Evolutionary conservation across 768 basidiomycete species (phyloP).

Genomic region (Leccinum variicolor): DNA sequence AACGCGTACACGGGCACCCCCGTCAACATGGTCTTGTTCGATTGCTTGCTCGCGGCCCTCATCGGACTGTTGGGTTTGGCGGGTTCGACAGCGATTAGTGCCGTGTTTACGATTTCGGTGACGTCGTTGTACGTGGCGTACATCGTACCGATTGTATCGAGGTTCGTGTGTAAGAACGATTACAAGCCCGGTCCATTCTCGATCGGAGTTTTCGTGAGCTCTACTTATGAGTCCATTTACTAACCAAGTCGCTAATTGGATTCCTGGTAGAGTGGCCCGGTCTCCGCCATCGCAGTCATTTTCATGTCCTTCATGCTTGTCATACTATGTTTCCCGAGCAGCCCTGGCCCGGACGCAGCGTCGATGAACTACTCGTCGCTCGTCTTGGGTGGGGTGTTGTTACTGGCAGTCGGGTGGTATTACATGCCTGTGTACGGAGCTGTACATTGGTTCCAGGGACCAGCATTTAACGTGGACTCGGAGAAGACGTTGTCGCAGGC

Average conservation of each 20-base stretch:
- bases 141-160: conserved; percentile 44
- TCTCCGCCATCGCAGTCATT: conserved; percentile 48
- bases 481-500: background rate
- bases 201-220: conserved; percentile 36
- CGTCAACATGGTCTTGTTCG: conserved; percentile 56
- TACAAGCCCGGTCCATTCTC: conserved; percentile 45
- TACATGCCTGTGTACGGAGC: conserved; percentile 70
- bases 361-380: conserved; percentile 72
- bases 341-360: conserved; percentile 39
- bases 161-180: conserved; percentile 43
- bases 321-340: conserved; percentile 59
- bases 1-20: conserved; percentile 56
- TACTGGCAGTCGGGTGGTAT: conserved; percentile 57
- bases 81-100: conserved; percentile 50
- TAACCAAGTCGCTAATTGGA: background rate
- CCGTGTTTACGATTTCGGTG: conserved; percentile 49
- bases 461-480: conserved; percentile 41
- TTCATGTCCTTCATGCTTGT: conserved; percentile 66
- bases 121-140: conserved; percentile 43
- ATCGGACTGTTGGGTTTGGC: conserved; percentile 53
- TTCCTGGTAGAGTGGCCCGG: conserved; percentile 43
- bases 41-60: conserved; percentile 37
- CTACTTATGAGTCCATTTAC: too few species aligned
- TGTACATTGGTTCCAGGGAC: conserved; percentile 65
- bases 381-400: conserved; percentile 56